Base-by-base conservation (phyloP, 805 yeast genomes). In the Hanseniaspora vineae region DNA sequence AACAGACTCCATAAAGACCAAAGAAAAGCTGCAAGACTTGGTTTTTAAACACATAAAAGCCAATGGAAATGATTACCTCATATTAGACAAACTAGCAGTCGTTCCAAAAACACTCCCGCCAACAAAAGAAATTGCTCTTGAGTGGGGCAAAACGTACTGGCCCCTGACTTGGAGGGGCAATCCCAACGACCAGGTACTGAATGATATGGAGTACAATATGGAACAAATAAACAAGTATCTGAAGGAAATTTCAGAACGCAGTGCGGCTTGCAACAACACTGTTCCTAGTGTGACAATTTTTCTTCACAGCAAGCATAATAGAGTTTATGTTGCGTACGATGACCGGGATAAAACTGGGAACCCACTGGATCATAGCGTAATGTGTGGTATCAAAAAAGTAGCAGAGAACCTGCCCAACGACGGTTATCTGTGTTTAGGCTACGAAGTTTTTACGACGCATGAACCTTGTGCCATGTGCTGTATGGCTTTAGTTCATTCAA, bases 381-480 rank as follows among this genome's bases (percentile, higher is more conserved):
- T 90, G 84, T 61, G 64, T 14, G 84, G 87, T 4, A 79, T 90
- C 11, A 73, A 72, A 10, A 59, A 62, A 13, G 80, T 88, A 0
- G 90, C 97, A 0, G 61, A 59, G 3, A 50, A 54, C 20, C 54
- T 52, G 17, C 52, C 44, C 42, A 39, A 42, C 3, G 39, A 44
- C 10, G 42, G 29, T 31, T 92, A 92, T 58, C 70, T 92, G 2
- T 89, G 97, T 59, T 74, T 81, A 35, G 76, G 80, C 47, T 72
- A 78, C 53, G 80, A 84, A 51, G 87, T 92, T 0, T 87, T 84
- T 58, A 84, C 94, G 1, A 83, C 96, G 0, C 95, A 88, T 60
- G 98, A 92, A 62, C 98, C 98, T 0, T 92, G 98, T 58, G 76
- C 86, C 0, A 92, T 90, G 97, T 92, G 98, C 58, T 67, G 85